Percentiles rank a stretch among this genome's conserved stretches.
These are phyloP conservation scores for Haberlea rhodopensis DNA, from an alignment of 257 asterid genomes.

Conservation along the genomic window DNA sequence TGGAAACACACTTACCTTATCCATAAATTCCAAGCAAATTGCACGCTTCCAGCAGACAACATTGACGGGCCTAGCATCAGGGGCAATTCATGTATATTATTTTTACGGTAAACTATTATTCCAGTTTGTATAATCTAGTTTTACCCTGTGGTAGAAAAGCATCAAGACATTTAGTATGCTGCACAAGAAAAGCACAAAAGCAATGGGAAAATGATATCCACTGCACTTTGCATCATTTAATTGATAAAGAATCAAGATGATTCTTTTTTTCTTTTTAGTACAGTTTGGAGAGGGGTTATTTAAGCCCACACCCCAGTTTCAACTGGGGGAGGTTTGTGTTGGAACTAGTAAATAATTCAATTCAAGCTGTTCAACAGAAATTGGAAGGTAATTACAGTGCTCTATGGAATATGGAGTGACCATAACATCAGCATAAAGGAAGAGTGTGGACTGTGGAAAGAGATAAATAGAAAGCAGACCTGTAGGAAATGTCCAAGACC, in stretches of 20 bases:
- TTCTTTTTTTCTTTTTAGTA: not conserved
- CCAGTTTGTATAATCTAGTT: not conserved
- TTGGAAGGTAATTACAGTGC: not conserved
- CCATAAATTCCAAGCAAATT: conserved; percentile 93
- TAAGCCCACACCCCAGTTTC: too few relatives aligned
- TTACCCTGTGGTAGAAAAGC: not conserved
- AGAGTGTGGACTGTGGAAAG: not conserved
- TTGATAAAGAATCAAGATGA: not conserved
- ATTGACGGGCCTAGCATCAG: conserved; percentile 77
- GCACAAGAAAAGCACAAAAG: too few relatives aligned
- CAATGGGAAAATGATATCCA: not conserved
- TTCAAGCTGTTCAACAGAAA: too few relatives aligned
- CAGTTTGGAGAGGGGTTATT: not conserved
- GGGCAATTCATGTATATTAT: conserved; percentile 24
- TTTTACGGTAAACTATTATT: not conserved
- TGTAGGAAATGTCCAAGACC: conserved; percentile 88
- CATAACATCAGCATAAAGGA: not conserved
- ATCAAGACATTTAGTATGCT: too few relatives aligned
- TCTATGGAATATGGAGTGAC: not conserved
- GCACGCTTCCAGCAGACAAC: conserved; percentile 99
- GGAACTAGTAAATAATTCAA: too few relatives aligned
- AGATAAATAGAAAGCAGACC: conserved; percentile 38
- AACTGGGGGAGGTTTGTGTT: too few relatives aligned
- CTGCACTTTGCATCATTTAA: not conserved
- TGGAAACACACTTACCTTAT: conserved; percentile 53